These are phyloP conservation scores for Boletus vinaceobasis DNA, from an alignment of 768 basidiomycete species.

Conservation along the genomic window DNA sequence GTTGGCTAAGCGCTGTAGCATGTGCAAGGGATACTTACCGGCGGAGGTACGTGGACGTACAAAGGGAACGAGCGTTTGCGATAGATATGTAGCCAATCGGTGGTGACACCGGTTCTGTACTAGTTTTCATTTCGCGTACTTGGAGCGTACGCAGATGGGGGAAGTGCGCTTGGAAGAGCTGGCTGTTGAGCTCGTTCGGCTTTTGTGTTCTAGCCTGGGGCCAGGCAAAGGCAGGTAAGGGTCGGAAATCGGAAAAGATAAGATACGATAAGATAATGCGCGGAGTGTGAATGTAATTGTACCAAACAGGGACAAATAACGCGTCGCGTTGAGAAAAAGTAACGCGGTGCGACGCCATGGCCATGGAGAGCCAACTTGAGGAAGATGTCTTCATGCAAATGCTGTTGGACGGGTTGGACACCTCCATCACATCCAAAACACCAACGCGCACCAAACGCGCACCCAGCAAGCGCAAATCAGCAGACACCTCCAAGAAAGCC, in stretches of 20 bases:
- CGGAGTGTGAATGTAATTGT: too few species aligned
- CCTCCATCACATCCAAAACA: slow-evolving; percentile 43
- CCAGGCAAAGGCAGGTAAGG: too few species aligned
- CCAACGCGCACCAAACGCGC: slow-evolving; percentile 21
- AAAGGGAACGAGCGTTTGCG: not conserved
- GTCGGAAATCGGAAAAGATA: slow-evolving; percentile 1
- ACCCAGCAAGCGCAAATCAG: slow-evolving; percentile 22
- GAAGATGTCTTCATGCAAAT: slow-evolving; percentile 59
- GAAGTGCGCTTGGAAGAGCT: too few species aligned
- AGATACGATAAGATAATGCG: slow-evolving; percentile 14
- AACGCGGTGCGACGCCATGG: slow-evolving; percentile 27
- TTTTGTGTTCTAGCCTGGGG: too few species aligned
- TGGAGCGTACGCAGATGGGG: too few species aligned
- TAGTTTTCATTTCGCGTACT: not conserved
- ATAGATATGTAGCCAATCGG: too few species aligned
- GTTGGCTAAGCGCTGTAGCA: not conserved
- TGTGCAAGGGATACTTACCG: not conserved
- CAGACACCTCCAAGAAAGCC: slow-evolving; percentile 9
- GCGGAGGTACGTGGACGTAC: slow-evolving; percentile 3
- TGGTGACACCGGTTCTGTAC: too few species aligned
- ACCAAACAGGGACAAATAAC: slow-evolving; percentile 26
- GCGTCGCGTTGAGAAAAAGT: slow-evolving; percentile 16
- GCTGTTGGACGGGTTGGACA: slow-evolving; percentile 50
- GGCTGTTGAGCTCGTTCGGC: too few species aligned
- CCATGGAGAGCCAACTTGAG: slow-evolving; percentile 37